A percentile compares a stretch with the other conserved stretches of the same genome.
Evolutionary conservation across 192 early-diverging fungal genomes (phyloP).

Genomic region (Podila epicladia): DNA sequence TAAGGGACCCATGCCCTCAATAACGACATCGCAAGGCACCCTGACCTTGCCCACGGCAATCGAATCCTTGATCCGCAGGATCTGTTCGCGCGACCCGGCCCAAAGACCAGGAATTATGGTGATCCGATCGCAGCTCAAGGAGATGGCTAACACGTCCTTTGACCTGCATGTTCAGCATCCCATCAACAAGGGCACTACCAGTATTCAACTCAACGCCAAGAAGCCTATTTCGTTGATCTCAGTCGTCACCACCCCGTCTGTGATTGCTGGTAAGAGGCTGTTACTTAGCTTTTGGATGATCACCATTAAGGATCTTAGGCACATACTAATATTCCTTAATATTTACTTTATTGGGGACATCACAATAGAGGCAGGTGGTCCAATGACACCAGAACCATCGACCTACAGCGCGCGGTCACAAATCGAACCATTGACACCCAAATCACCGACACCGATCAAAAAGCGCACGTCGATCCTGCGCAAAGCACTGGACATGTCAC

Average conservation of each 20-base stretch:
- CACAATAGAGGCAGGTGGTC: neutral
- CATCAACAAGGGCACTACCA: constrained; percentile 40
- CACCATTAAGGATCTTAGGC: neutral
- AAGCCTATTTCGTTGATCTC: constrained; percentile 51
- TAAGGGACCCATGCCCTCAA: constrained; percentile 11
- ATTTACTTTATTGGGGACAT: too few relatives aligned
- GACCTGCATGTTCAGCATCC: constrained; percentile 49
- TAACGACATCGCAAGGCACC: constrained; percentile 40
- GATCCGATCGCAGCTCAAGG: constrained; percentile 47
- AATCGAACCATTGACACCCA: constrained; percentile 18
- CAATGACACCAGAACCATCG: constrained; percentile 7
- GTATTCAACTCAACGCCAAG: constrained; percentile 47
- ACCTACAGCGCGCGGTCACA: neutral
- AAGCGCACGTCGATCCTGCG: constrained; percentile 40
- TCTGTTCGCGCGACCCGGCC: constrained; percentile 39
- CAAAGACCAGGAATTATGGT: constrained; percentile 34
- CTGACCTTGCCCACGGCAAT: constrained; percentile 33
- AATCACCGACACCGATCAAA: constrained; percentile 15
- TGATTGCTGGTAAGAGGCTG: constrained; percentile 24
- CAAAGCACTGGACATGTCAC: constrained; percentile 44
- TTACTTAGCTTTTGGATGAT: too few relatives aligned
- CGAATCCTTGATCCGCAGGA: constrained; percentile 41
- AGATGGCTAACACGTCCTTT: constrained; percentile 49
- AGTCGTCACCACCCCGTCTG: constrained; percentile 38
- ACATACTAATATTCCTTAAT: neutral